These are phyloP conservation scores for Populus hybrid DNA, from an alignment of 441 rosid species.

Conservation along the genomic window DNA sequence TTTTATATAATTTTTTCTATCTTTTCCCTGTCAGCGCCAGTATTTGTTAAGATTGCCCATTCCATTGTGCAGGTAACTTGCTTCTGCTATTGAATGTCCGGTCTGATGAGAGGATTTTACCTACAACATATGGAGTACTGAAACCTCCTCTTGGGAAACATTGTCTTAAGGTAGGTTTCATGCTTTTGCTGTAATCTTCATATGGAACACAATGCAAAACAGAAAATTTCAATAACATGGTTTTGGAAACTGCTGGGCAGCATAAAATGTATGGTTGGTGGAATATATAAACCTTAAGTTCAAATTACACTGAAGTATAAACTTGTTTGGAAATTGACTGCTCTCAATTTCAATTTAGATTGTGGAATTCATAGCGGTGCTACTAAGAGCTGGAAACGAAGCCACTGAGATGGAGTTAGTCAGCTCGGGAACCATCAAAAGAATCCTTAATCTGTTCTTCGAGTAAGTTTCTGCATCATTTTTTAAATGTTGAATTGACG, in stretches of 20 bases:
- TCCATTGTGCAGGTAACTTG: slow-evolving; percentile 63
- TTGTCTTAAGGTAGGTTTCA: slow-evolving; percentile 77
- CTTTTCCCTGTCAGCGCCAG: background rate
- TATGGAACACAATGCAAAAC: slow-evolving; percentile 3
- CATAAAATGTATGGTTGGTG: background rate
- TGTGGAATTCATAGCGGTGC: slow-evolving; percentile 90
- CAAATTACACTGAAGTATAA: background rate
- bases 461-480: slow-evolving; percentile 46
- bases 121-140: slow-evolving; percentile 85
- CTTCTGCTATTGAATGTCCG: slow-evolving; percentile 63
- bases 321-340: background rate
- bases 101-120: slow-evolving; percentile 76
- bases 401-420: slow-evolving; percentile 79
- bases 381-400: slow-evolving; percentile 74
- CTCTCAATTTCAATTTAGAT: slow-evolving; percentile 41
- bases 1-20: background rate
- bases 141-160: slow-evolving; percentile 98
- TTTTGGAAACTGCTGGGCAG: background rate
- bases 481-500: background rate
- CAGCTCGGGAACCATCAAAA: slow-evolving; percentile 73
- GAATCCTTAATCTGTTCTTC: slow-evolving; percentile 82
- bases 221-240: background rate
- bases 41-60: slow-evolving; percentile 5
- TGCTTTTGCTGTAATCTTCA: slow-evolving; percentile 19
- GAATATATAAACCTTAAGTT: background rate